Evolutionary conservation across 495 filamentous ascomycete species (phyloP).

Genomic region (Tuber melanosporum): DNA sequence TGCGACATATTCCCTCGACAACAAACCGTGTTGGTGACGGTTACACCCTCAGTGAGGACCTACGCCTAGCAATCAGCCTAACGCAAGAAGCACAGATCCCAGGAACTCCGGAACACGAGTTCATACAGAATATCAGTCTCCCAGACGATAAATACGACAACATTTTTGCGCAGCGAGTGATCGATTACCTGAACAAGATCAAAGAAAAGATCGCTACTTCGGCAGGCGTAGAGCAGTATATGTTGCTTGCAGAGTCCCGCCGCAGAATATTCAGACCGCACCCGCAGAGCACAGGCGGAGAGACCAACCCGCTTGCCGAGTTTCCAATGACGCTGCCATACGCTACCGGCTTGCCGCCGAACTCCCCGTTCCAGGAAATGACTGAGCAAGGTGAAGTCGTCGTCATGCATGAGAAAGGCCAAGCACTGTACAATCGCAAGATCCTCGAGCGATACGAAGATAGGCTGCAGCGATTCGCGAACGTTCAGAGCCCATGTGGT

Average conservation of each 20-base stretch:
- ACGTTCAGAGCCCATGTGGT: neutral
- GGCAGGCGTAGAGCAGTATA: constrained; percentile 14
- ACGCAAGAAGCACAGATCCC: constrained; percentile 1
- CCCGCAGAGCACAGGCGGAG: neutral
- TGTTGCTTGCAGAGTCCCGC: constrained; percentile 13
- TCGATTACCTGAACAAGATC: constrained; percentile 8
- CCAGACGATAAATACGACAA: neutral
- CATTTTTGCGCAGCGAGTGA: neutral
- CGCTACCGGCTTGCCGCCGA: neutral
- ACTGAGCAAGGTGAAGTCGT: constrained; percentile 5
- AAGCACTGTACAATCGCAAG: neutral
- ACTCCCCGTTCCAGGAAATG: constrained; percentile 8
- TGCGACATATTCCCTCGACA: constrained; percentile 14
- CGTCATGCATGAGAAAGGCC: constrained; percentile 4
- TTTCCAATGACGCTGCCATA: constrained; percentile 11
- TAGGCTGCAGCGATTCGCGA: neutral
- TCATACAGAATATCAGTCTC: constrained; percentile 6
- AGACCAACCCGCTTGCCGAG: constrained; percentile 10
- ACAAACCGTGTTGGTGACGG: neutral
- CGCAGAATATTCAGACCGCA: constrained; percentile 13
- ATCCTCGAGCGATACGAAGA: neutral
- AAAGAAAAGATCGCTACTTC: neutral
- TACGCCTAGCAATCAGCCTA: constrained; percentile 2
- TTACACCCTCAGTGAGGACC: constrained; percentile 2
- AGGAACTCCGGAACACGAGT: constrained; percentile 11